Percentiles rank a stretch among this genome's conserved stretches.
These are phyloP conservation scores for Phytopythium boreale DNA, from an alignment of 352 stramenopile species.

Conservation along the genomic window DNA sequence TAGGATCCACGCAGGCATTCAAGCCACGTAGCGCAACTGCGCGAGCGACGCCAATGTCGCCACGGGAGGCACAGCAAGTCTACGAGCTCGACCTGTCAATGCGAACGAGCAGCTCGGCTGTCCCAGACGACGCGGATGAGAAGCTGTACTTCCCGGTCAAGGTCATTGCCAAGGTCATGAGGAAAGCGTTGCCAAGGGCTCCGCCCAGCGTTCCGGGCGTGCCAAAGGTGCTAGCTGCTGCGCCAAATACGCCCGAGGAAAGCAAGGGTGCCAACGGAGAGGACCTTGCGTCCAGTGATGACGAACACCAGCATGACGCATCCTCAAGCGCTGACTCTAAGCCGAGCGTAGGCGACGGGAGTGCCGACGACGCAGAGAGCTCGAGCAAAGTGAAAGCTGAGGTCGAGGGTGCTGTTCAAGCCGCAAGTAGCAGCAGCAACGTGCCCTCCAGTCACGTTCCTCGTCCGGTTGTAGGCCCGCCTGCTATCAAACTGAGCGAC, in stretches of 20 bases:
- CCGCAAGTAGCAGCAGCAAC: not conserved
- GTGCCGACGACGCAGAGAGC: not conserved
- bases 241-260: not conserved
- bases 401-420: not conserved
- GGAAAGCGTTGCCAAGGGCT: constrained; percentile 32
- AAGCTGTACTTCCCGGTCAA: constrained; percentile 77
- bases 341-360: not conserved
- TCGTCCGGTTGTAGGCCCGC: not conserved
- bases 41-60: constrained; percentile 35
- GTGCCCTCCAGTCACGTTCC: not conserved
- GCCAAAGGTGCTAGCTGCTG: not conserved
- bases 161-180: constrained; percentile 75
- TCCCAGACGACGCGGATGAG: constrained; percentile 49
- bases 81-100: constrained; percentile 64
- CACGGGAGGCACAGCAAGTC: constrained; percentile 55
- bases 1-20: not conserved
- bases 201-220: constrained; percentile 2
- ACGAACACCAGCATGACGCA: not conserved
- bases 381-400: not conserved
- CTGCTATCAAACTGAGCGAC: constrained; percentile 69
- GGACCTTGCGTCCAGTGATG: not conserved
- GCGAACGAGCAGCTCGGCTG: constrained; percentile 20
- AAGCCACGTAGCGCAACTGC: constrained; percentile 3
- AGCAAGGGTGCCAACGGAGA: not conserved
- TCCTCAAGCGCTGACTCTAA: not conserved